These are phyloP conservation scores for Auricularia cornea DNA, from an alignment of 768 basidiomycete species.

Conservation along the genomic window DNA sequence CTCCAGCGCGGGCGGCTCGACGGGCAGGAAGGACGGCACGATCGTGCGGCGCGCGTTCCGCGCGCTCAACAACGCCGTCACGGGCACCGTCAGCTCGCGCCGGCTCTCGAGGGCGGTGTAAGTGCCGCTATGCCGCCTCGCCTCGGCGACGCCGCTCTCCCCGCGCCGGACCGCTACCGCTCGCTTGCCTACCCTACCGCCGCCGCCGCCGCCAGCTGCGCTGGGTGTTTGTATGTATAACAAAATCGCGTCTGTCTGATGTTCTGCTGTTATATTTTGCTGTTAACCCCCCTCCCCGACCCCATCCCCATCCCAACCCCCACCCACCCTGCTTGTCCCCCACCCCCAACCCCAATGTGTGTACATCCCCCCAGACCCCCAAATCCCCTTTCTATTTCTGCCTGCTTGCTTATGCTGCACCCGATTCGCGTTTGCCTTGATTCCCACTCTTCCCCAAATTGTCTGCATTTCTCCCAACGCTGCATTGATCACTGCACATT, in stretches of 20 bases:
- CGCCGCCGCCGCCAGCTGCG: neutral
- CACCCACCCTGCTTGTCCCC: no score
- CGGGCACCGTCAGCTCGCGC: constrained; percentile 29
- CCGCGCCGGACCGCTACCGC: no score
- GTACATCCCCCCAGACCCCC: no score
- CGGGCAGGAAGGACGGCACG: constrained; percentile 29
- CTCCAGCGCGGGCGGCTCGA: constrained; percentile 57
- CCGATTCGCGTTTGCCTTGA: no score
- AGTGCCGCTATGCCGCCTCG: constrained; percentile 8
- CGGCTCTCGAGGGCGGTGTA: constrained; percentile 34
- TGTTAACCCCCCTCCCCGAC: constrained; percentile 1
- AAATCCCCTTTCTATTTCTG: neutral
- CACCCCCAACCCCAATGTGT: no score
- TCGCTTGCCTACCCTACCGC: neutral
- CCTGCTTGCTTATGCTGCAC: no score
- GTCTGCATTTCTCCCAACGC: no score
- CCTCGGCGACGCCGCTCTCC: constrained; percentile 8
- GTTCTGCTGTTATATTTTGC: constrained; percentile 7
- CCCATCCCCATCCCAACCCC: neutral
- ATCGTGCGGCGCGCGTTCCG: constrained; percentile 65
- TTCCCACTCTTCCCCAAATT: neutral
- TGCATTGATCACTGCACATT: no score
- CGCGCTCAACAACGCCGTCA: constrained; percentile 63
- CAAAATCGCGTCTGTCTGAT: neutral
- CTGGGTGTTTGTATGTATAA: neutral